Base-by-base conservation (phyloP, 2,329 filamentous ascomycete species). In the Cylindrodendrum hubeiense region DNA sequence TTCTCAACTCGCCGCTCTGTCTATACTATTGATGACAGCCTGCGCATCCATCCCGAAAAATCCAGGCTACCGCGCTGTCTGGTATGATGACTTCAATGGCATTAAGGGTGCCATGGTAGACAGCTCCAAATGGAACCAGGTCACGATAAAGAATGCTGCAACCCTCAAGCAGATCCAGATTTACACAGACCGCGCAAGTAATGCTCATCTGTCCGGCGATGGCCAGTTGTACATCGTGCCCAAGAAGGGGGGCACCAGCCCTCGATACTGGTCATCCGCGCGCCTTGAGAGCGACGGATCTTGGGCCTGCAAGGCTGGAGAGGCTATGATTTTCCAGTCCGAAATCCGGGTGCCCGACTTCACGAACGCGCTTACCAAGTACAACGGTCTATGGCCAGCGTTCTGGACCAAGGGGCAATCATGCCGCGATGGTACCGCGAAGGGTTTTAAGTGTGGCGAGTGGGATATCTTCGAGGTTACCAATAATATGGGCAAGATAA, bases 381-480 rank as follows among this genome's bases (percentile, higher is more conserved):
- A 26, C 12, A 17, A 47, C 6, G 53, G 53, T 19, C 22, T 57
- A 30, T 57, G 53, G 53, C 53, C 53, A 0, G 19, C 53, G 4
- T 57, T 57, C 15, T 57, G 41, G 53, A 15, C 53, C 30, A 57
- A 46, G 53, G 53, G 53, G 3, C 13, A 13, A 15, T 46, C 41
- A 8, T 46, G 43, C 43, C 53, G 53, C 7, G 7, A 47, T 21
- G 53, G 53, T 17, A 37, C 21, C 19, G 2, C 7, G 1, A 34
- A 28, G 41, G 26, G 39, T 19, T 7, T 34, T n/a, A n/a, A n/a
- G 24, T 57, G 53, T 22, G 55, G 55, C 22, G 55, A 50, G 33
- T 58, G 44, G 55, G 55, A 50, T 33, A 58, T 58, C 30, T 58
- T 58, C 22, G 44, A 58, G 44, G 6, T n/a, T 1, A 50, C 33